Evolutionary conservation across 495 filamentous ascomycete species (phyloP).

Genomic region (Neurospora sp.): DNA sequence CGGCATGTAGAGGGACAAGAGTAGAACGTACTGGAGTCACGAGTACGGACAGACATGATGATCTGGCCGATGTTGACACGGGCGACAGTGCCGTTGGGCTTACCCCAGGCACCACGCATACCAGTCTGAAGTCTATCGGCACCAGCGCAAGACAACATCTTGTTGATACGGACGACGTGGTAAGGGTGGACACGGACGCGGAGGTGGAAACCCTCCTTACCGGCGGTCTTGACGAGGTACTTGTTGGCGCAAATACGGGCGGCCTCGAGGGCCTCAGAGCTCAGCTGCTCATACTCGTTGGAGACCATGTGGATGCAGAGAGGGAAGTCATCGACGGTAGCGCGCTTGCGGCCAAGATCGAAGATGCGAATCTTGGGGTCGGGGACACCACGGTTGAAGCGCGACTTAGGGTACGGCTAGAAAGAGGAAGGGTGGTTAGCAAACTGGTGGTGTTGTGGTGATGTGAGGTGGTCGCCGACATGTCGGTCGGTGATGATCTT

Average conservation of each 20-base stretch:
- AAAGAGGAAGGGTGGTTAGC: constrained; percentile 26
- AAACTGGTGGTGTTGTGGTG: neutral
- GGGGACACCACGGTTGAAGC: constrained; percentile 99
- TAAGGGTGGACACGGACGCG: constrained; percentile 96
- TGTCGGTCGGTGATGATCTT: neutral
- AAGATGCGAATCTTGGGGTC: constrained; percentile 99
- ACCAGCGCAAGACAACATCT: constrained; percentile 99
- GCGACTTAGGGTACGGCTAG: constrained; percentile 96
- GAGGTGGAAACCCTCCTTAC: constrained; percentile 99
- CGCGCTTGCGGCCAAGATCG: constrained; percentile 98
- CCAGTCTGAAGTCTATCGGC: constrained; percentile 99
- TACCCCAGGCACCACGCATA: constrained; percentile 99
- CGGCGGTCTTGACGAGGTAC: constrained; percentile 93
- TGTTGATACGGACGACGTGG: constrained; percentile 99
- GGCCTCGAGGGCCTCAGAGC: constrained; percentile 96
- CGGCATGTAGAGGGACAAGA: neutral
- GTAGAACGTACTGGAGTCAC: constrained; percentile 63
- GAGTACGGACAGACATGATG: constrained; percentile 89
- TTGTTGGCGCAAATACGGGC: constrained; percentile 99
- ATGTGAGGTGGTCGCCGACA: neutral
- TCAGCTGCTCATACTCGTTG: constrained; percentile 99
- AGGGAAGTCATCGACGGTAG: constrained; percentile 96
- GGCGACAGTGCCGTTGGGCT: constrained; percentile 94
- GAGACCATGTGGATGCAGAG: constrained; percentile 96
- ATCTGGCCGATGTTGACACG: constrained; percentile 99